Evolutionary conservation across 495 filamentous ascomycete genomes (phyloP), one percentile per base, ranked within the genome.

Genomic region (Margaritispora aquatica): DNA sequence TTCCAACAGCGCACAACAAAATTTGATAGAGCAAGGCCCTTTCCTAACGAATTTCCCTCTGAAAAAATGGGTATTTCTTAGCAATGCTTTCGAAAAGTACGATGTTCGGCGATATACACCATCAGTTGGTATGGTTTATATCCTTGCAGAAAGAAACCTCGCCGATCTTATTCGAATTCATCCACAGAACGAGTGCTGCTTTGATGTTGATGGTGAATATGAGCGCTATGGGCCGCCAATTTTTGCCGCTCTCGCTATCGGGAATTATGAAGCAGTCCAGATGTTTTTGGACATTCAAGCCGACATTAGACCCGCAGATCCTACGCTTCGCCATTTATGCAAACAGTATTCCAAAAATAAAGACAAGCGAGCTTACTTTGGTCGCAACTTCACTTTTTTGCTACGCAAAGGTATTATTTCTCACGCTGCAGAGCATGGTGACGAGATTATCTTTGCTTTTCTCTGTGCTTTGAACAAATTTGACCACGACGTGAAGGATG

Each of bases 81-180:
- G 71, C 53, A 79, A 81, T 64, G 0, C 73, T 47, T 66, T 75
- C 27, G 68, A 76, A 38, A 61, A 50, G 34, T 36, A 44, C 54
- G 19, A 61, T 22, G 56, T 55, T 19, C 71, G 70, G 26, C 65
- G 57, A 53, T 72, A 77, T 60, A 73, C 59, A 7, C 20, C 46
- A 2, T 57, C 60, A 47, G 68, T 69, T 46, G 79, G 66, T 60
- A 54, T 79, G 1, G 64, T 75, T 20, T 82, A 82, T 38, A 70
- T 84, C 9, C 62, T 79, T 24, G 74, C 80, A 36, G 73, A 79
- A 26, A 66, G 67, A 4, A 71, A 73, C 46, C 55, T 69, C 15
- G 29, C 74, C 0, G 63, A 69, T 22, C 74, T 83, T 26, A 74
- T 80, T 58, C 62, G 56, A 56, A 67, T 26, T 24, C 55, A 59